Percentiles rank a stretch among this genome's conserved stretches.
Conservation (phyloP, 1,284 basidiomycete species). For the Rhizopogon parksii region DNA sequence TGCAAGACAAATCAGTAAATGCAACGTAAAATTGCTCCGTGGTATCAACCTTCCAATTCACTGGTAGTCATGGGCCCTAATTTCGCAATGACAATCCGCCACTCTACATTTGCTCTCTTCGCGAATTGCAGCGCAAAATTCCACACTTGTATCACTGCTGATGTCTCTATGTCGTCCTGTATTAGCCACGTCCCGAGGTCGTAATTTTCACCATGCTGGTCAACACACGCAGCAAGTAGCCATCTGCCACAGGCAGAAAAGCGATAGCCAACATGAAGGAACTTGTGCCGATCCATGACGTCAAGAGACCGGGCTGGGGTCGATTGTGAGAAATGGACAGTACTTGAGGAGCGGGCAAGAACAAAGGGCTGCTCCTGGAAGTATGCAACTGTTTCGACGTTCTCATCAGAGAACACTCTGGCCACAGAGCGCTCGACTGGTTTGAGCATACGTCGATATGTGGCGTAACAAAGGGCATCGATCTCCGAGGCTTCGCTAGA, state of each 20-base stretch:
- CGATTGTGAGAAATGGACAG: slow-evolving; percentile 39
- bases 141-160: slow-evolving; percentile 56
- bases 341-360: slow-evolving; percentile 44
- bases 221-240: slow-evolving; percentile 67
- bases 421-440: slow-evolving; percentile 56
- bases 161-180: slow-evolving; percentile 38
- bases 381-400: slow-evolving; percentile 36
- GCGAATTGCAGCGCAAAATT: slow-evolving; percentile 54
- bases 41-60: slow-evolving; percentile 62
- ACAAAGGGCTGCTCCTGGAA: slow-evolving; percentile 63
- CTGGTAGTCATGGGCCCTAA: slow-evolving; percentile 48
- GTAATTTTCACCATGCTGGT: slow-evolving; percentile 70
- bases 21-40: slow-evolving; percentile 2
- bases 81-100: slow-evolving; percentile 68
- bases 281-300: slow-evolving; percentile 59
- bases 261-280: slow-evolving; percentile 72
- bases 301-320: slow-evolving; percentile 49
- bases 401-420: slow-evolving; percentile 39
- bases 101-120: slow-evolving; percentile 63
- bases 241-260: slow-evolving; percentile 61
- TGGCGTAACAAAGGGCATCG: slow-evolving; percentile 44
- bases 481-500: slow-evolving; percentile 34
- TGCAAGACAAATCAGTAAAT: slow-evolving; percentile 25
- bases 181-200: slow-evolving; percentile 59
- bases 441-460: slow-evolving; percentile 65